Percentiles rank a stretch among this genome's conserved stretches.
These are phyloP conservation scores for Talaromyces nanjingensis DNA, from an alignment of 495 filamentous ascomycete genomes.

Conservation along the genomic window DNA sequence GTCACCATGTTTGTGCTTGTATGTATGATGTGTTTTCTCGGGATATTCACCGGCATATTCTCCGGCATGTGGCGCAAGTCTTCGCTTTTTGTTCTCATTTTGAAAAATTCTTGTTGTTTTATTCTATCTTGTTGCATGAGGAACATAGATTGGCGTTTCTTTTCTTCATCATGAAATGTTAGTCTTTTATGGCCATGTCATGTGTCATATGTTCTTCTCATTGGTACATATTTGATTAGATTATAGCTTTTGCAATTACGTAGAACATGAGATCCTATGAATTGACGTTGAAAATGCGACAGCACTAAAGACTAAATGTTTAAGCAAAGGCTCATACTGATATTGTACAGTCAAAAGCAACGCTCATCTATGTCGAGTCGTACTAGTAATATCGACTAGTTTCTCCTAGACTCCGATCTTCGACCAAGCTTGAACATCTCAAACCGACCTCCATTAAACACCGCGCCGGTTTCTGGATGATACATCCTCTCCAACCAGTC, in stretches of 20 bases:
- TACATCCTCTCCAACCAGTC: too few relatives aligned
- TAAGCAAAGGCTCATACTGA: too few relatives aligned
- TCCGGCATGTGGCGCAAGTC: not conserved
- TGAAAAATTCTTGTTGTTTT: not conserved
- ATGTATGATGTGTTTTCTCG: conserved; percentile 1
- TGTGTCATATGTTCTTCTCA: not conserved
- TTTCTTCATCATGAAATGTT: not conserved
- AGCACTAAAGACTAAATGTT: not conserved
- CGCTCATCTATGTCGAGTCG: too few relatives aligned
- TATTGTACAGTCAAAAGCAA: too few relatives aligned
- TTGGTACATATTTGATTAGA: not conserved
- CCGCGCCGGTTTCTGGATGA: too few relatives aligned
- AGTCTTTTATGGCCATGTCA: not conserved
- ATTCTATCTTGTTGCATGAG: not conserved
- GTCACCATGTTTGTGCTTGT: not conserved
- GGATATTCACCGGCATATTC: not conserved
- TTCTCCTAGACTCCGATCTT: too few relatives aligned
- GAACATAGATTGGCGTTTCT: conserved; percentile 5
- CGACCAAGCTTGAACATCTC: too few relatives aligned
- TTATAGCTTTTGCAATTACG: not conserved
- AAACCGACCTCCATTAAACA: too few relatives aligned
- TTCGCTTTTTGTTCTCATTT: not conserved
- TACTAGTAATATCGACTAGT: too few relatives aligned
- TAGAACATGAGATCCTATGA: not conserved
- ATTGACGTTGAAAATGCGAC: not conserved